These are phyloP conservation scores for Boletus subcaerulescens DNA, from an alignment of 768 basidiomycete genomes.

Conservation along the genomic window DNA sequence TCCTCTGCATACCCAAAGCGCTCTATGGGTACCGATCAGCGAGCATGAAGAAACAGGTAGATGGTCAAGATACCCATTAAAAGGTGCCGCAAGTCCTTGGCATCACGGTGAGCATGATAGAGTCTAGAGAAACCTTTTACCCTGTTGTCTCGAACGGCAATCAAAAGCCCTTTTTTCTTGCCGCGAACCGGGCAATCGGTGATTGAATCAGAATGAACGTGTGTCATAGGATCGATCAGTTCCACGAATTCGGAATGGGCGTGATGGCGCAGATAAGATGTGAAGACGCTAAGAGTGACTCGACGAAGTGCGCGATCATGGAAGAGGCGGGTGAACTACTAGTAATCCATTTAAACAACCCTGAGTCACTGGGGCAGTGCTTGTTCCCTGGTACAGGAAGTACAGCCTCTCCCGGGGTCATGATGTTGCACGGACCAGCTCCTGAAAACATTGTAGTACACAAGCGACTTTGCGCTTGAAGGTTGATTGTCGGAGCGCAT, in stretches of 20 bases:
- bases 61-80: conserved; percentile 20
- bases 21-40: conserved; percentile 23
- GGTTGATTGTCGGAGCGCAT: not conserved
- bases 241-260: not conserved
- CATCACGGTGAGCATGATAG: conserved; percentile 14
- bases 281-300: not conserved
- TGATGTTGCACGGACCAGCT: not conserved
- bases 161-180: conserved; percentile 23
- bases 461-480: not conserved
- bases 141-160: conserved; percentile 15
- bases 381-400: conserved; percentile 3
- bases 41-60: not conserved
- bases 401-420: conserved; percentile 5
- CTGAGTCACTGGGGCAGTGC: not conserved
- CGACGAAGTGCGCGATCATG: not conserved
- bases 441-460: not conserved
- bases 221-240: conserved; percentile 5
- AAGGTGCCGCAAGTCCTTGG: conserved; percentile 10
- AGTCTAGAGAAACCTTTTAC: not conserved
- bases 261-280: conserved; percentile 14
- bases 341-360: not conserved
- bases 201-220: not conserved
- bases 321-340: too few relatives aligned
- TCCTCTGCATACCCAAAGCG: conserved; percentile 36
- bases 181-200: not conserved